Percentiles rank a stretch among this genome's conserved stretches.
Evolutionary conservation across 768 basidiomycete species (phyloP).

Genomic region (Mycena maculata): DNA sequence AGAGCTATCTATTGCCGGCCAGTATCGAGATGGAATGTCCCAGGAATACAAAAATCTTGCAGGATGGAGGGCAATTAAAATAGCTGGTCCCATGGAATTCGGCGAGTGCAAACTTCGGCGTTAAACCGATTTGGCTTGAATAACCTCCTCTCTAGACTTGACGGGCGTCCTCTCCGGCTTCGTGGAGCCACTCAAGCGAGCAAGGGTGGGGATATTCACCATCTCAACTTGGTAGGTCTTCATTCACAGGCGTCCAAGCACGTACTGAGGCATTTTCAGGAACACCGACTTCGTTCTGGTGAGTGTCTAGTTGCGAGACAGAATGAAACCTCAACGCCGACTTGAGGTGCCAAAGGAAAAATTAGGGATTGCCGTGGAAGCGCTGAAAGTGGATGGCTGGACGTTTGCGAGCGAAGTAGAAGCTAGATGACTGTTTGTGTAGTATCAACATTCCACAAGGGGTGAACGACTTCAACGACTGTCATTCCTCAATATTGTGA

Average conservation of each 20-base stretch:
- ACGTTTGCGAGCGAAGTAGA: conserved; percentile 42
- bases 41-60: conserved; percentile 50
- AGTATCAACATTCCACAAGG: not conserved
- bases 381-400: conserved; percentile 66
- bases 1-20: conserved; percentile 71
- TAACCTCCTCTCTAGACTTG: conserved; percentile 52
- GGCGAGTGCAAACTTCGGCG: conserved; percentile 47
- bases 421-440: not conserved
- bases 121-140: not conserved
- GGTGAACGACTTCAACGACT: not conserved
- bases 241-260: not conserved
- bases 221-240: conserved; percentile 68
- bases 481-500: not conserved
- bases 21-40: conserved; percentile 51
- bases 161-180: conserved; percentile 69
- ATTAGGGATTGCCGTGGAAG: conserved; percentile 53
- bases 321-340: not conserved
- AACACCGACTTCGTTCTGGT: conserved; percentile 74
- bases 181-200: conserved; percentile 62
- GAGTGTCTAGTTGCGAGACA: not conserved
- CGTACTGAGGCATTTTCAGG: conserved; percentile 49
- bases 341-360: conserved; percentile 55
- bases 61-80: conserved; percentile 70
- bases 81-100: conserved; percentile 76
- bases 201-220: conserved; percentile 66